phyloP scores from a whole-genome alignment of 805 yeast species.

The Spathaspora sp. region DNA sequence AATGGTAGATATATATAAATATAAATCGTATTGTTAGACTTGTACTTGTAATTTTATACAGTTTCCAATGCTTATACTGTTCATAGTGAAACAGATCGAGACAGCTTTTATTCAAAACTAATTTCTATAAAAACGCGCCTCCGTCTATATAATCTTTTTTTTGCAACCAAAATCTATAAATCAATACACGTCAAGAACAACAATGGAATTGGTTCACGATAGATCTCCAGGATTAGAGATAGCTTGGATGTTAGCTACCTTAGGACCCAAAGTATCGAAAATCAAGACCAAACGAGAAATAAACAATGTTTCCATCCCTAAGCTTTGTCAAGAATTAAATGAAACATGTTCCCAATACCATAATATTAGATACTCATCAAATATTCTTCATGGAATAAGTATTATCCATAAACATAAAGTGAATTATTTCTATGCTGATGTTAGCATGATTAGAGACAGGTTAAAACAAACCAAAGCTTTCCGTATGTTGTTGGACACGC shows the following conservation, averaged over 20 bases:
- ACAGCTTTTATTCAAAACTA: too few relatives aligned
- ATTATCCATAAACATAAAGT: slow-evolving; percentile 48
- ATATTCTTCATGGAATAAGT: slow-evolving; percentile 46
- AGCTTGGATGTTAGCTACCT: slow-evolving; percentile 40
- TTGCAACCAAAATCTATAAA: slow-evolving; percentile 4
- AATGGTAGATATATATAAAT: background rate
- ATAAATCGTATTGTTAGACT: background rate
- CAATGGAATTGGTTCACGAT: slow-evolving; percentile 1
- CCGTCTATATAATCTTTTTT: background rate
- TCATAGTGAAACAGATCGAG: too few relatives aligned
- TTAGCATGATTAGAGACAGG: background rate
- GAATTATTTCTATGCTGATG: slow-evolving; percentile 38
- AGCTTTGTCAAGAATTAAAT: slow-evolving; percentile 26
- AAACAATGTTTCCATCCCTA: slow-evolving; percentile 38
- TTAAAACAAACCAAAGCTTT: slow-evolving; percentile 1
- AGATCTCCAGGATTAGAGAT: slow-evolving; percentile 12
- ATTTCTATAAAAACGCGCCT: background rate
- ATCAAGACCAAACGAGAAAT: slow-evolving; percentile 28
- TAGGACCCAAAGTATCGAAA: slow-evolving; percentile 32
- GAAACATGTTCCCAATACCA: background rate
- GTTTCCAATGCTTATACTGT: too few relatives aligned
- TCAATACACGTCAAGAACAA: background rate
- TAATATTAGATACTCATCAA: slow-evolving; percentile 33
- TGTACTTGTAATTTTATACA: background rate
- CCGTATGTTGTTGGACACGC: background rate